Percentiles rank a stretch among this genome's conserved stretches.
These are phyloP conservation scores for Colletotrichum sp. DNA, from an alignment of 2,329 filamentous ascomycete genomes.

Conservation along the genomic window DNA sequence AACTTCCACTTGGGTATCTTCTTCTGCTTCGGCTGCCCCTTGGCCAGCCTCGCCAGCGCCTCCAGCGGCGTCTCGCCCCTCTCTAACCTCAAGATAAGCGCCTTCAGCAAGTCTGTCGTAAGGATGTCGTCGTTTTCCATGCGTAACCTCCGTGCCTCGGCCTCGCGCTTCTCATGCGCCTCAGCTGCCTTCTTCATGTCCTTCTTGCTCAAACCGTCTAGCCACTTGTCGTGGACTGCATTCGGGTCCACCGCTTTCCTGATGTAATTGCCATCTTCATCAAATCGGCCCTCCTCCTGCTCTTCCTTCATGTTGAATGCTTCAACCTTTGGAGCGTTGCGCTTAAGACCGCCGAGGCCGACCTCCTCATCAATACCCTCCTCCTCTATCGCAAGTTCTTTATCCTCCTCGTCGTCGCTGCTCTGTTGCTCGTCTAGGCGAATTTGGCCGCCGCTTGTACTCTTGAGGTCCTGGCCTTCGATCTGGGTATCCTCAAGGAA, in stretches of 20 bases:
- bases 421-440: slow-evolving; percentile 61
- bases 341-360: slow-evolving; percentile 88
- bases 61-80: slow-evolving; percentile 87
- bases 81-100: slow-evolving; percentile 76
- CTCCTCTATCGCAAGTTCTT: slow-evolving; percentile 77
- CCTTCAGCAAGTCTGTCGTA: slow-evolving; percentile 74
- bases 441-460: slow-evolving; percentile 77
- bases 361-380: slow-evolving; percentile 87
- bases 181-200: slow-evolving; percentile 89
- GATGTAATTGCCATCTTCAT: slow-evolving; percentile 89
- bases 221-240: slow-evolving; percentile 88
- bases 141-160: slow-evolving; percentile 73
- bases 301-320: slow-evolving; percentile 94
- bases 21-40: slow-evolving; percentile 62
- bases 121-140: slow-evolving; percentile 77
- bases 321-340: slow-evolving; percentile 91
- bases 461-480: slow-evolving; percentile 77
- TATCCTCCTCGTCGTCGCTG: slow-evolving; percentile 70
- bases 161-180: slow-evolving; percentile 85
- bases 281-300: slow-evolving; percentile 91
- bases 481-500: slow-evolving; percentile 70
- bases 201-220: slow-evolving; percentile 91
- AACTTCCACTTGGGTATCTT: slow-evolving; percentile 71
- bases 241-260: slow-evolving; percentile 89
- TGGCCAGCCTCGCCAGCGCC: slow-evolving; percentile 81